Conservation (phyloP, 805 yeast species). For the Wickerhamomyces mucosus region DNA sequence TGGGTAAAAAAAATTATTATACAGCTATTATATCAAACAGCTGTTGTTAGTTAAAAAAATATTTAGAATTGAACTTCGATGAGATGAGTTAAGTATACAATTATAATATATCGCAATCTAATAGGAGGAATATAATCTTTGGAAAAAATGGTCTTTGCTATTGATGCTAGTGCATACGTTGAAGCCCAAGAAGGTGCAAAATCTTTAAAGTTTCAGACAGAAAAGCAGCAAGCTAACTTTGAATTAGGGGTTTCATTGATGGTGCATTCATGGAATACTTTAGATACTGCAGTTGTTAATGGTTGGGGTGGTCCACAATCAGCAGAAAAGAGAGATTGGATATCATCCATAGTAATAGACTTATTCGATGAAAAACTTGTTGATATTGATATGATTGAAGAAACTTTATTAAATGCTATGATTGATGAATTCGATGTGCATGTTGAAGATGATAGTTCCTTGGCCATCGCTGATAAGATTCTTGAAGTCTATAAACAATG, state of each 20-base stretch:
- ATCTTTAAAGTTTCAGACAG: conserved; percentile 38
- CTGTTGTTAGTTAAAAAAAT: no score
- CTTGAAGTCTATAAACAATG: conserved; percentile 62
- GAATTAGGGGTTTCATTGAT: conserved; percentile 92
- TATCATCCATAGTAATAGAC: conserved; percentile 73
- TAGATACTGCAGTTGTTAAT: conserved; percentile 82
- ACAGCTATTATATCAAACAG: no score
- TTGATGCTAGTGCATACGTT: conserved; percentile 41
- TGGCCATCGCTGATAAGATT: conserved; percentile 59
- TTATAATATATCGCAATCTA: no score
- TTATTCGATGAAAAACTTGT: conserved; percentile 59
- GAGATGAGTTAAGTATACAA: no score
- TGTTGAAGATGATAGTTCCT: conserved; percentile 84
- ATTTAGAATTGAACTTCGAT: no score
- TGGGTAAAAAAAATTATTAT: no score
- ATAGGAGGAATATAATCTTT: no score
- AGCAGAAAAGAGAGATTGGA: conserved; percentile 91
- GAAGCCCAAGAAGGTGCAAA: conserved; percentile 36
- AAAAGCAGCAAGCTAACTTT: conserved; percentile 70
- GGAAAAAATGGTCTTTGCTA: no score
- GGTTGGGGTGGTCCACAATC: conserved; percentile 95
- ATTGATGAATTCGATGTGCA: conserved; percentile 87
- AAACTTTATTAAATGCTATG: conserved; percentile 80
- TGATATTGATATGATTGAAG: conserved; percentile 76
- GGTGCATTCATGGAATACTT: conserved; percentile 82